Percentiles rank a stretch among this genome's conserved stretches.
These are phyloP conservation scores for Chlorella sp. DNA, from an alignment of 139 green algal genomes.

Conservation along the genomic window DNA sequence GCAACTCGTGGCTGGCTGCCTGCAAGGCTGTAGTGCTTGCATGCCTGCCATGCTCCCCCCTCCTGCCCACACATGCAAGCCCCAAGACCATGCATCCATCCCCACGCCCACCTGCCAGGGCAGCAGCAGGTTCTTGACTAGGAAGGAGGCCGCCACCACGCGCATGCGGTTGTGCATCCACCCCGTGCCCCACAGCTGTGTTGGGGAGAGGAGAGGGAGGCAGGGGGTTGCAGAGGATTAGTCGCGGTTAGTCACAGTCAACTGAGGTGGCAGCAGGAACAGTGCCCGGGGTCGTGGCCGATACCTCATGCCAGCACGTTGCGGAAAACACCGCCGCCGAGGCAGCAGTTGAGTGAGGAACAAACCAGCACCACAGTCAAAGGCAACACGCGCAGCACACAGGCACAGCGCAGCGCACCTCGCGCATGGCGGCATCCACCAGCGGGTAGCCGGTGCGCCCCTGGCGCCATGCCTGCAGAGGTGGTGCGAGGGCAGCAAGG, in stretches of 20 bases:
- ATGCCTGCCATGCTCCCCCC: neutral
- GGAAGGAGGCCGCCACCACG: slow-evolving; percentile 45
- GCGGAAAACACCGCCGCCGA: too few relatives aligned
- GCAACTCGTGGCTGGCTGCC: too few relatives aligned
- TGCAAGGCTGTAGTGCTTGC: too few relatives aligned
- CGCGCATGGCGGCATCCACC: slow-evolving; percentile 76
- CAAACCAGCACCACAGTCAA: too few relatives aligned
- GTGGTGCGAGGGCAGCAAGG: neutral
- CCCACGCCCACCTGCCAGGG: slow-evolving; percentile 79
- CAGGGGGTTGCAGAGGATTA: neutral
- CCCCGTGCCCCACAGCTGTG: slow-evolving; percentile 64
- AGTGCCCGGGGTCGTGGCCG: too few relatives aligned
- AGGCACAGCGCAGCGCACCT: slow-evolving; percentile 73
- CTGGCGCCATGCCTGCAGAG: slow-evolving; percentile 63
- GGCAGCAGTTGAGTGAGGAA: too few relatives aligned
- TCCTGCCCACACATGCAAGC: neutral
- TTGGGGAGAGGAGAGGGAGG: neutral
- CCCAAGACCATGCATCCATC: neutral
- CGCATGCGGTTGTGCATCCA: slow-evolving; percentile 70
- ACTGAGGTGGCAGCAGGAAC: too few relatives aligned
- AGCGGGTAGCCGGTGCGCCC: slow-evolving; percentile 69
- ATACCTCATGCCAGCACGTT: too few relatives aligned
- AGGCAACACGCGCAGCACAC: too few relatives aligned
- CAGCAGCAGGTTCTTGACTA: slow-evolving; percentile 94
- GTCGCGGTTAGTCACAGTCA: too few relatives aligned